phyloP scores from a whole-genome alignment of 352 stramenopile species.

The Phytophthora tentaculata region DNA sequence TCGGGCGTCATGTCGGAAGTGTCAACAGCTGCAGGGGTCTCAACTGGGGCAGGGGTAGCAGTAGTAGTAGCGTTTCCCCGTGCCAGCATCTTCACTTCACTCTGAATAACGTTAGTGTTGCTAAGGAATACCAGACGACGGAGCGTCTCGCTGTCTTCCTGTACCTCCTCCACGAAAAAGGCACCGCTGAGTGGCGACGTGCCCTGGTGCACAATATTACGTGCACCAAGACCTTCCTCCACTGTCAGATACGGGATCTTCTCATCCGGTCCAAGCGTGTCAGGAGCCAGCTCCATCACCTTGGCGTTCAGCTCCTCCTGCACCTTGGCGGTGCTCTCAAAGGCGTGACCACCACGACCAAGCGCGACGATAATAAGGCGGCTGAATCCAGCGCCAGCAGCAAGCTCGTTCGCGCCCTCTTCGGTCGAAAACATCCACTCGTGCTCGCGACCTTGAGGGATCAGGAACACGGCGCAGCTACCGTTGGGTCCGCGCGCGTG shows the following conservation, averaged over 20 bases:
- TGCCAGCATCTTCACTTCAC: conserved; percentile 61
- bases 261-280: conserved; percentile 47
- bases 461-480: conserved; percentile 73
- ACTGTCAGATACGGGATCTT: conserved; percentile 82
- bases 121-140: conserved; percentile 78
- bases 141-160: conserved; percentile 48
- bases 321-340: conserved; percentile 67
- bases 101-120: conserved; percentile 82
- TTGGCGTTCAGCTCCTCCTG: conserved; percentile 77
- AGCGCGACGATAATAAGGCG: conserved; percentile 77
- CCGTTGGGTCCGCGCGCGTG: conserved; percentile 54
- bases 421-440: conserved; percentile 84
- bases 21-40: conserved; percentile 15
- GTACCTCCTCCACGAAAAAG: conserved; percentile 79
- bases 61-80: conserved; percentile 11
- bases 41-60: conserved; percentile 4
- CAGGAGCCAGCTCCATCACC: conserved; percentile 65
- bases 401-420: conserved; percentile 69
- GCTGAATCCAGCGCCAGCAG: conserved; percentile 63
- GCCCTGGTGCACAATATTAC: conserved; percentile 63
- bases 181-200: conserved; percentile 58
- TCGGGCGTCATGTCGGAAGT: conserved; percentile 31
- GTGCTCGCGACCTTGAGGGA: conserved; percentile 82
- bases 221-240: conserved; percentile 61
- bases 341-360: conserved; percentile 60